Evolutionary conservation across 352 stramenopile species (phyloP).

Genomic region (Elongisporangium senticosum): DNA sequence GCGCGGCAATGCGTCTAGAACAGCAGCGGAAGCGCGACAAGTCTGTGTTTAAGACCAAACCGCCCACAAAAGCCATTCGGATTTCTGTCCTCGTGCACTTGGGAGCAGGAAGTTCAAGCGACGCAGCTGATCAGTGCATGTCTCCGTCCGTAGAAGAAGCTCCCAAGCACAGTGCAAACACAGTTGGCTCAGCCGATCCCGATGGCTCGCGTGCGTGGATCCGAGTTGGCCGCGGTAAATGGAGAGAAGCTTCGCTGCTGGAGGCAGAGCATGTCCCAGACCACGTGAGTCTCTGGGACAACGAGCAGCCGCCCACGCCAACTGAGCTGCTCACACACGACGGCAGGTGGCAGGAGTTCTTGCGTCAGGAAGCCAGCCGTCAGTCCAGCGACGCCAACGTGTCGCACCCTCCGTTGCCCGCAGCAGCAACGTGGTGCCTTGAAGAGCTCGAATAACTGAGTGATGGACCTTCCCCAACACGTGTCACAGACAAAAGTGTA

Average conservation of each 20-base stretch:
- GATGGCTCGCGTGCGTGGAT: constrained; percentile 2
- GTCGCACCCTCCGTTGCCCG: constrained; percentile 1
- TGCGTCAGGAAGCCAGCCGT: constrained; percentile 5
- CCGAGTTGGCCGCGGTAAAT: constrained; percentile 1
- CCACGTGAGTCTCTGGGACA: no score
- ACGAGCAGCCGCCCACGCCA: constrained; percentile 7
- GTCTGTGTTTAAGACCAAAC: no score
- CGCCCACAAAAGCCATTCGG: no score
- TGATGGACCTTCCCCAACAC: neutral
- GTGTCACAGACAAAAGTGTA: constrained; percentile 4
- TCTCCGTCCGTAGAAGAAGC: no score
- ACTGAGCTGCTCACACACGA: constrained; percentile 26
- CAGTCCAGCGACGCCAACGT: no score
- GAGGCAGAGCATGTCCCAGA: neutral
- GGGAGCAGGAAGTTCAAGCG: neutral
- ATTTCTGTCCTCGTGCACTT: no score
- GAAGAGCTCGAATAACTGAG: constrained; percentile 22
- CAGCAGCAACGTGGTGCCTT: constrained; percentile 16
- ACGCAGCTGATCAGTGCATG: neutral
- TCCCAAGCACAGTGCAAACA: no score
- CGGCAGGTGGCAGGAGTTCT: constrained; percentile 21
- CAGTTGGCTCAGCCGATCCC: no score
- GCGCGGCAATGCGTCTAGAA: neutral
- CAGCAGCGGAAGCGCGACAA: no score
- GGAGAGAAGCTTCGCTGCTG: neutral